These are phyloP conservation scores for Umbelopsis sp. DNA, from an alignment of 192 early-diverging fungal genomes.

Conservation along the genomic window DNA sequence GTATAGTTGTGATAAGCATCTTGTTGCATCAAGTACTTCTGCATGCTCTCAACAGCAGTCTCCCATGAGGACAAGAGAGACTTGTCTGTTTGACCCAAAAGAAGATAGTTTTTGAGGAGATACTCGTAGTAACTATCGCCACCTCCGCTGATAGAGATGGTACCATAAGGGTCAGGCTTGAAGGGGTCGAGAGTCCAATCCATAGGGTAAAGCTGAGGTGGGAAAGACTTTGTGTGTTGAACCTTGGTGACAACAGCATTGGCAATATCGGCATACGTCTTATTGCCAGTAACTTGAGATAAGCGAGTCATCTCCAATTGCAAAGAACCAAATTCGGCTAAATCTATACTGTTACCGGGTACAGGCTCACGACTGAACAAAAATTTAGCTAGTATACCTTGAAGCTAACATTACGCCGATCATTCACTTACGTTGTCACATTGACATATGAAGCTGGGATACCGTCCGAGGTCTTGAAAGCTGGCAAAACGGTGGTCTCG, in stretches of 20 bases:
- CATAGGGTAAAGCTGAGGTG: slow-evolving; percentile 65
- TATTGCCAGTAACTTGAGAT: slow-evolving; percentile 70
- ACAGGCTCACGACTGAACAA: slow-evolving; percentile 23
- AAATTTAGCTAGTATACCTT: not conserved
- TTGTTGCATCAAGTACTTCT: slow-evolving; percentile 22
- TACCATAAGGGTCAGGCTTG: slow-evolving; percentile 15
- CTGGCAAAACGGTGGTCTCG: slow-evolving; percentile 62
- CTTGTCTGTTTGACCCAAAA: slow-evolving; percentile 42
- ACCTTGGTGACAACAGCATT: slow-evolving; percentile 54
- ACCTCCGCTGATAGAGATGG: slow-evolving; percentile 47
- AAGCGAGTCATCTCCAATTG: slow-evolving; percentile 84
- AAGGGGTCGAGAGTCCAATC: slow-evolving; percentile 44
- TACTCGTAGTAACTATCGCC: slow-evolving; percentile 68
- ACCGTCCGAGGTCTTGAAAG: slow-evolving; percentile 67
- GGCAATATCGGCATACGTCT: slow-evolving; percentile 59
- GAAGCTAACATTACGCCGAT: not conserved
- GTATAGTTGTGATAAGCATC: slow-evolving; percentile 7
- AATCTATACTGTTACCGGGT: slow-evolving; percentile 10
- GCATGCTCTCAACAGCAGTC: slow-evolving; percentile 28
- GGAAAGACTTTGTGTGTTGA: slow-evolving; percentile 40
- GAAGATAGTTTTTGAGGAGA: slow-evolving; percentile 58
- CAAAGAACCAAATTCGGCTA: slow-evolving; percentile 76
- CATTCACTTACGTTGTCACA: slow-evolving; percentile 43
- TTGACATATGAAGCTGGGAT: slow-evolving; percentile 65
- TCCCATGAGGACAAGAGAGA: slow-evolving; percentile 43